Evolutionary conservation across 2,329 filamentous ascomycete genomes (phyloP).

Genomic region (Zymoseptoria brevis): DNA sequence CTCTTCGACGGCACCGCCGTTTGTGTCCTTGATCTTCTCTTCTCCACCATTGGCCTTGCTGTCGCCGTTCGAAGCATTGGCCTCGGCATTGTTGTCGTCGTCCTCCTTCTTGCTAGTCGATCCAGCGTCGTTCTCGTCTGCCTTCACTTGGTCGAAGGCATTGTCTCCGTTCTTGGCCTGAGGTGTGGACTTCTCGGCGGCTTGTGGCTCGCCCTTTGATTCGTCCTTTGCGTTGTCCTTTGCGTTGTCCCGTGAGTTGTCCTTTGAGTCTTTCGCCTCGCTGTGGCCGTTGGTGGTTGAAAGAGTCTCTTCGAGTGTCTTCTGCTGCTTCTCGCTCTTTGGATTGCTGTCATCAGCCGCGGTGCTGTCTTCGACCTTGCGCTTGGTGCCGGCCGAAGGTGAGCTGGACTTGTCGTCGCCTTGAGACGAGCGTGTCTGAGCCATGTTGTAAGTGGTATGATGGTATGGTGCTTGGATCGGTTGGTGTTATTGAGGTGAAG

Average conservation of each 20-base stretch:
- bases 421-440: slow-evolving; percentile 9
- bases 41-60: slow-evolving; percentile 9
- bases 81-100: slow-evolving; percentile 2
- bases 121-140: slow-evolving; percentile 23
- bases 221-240: slow-evolving; percentile 17
- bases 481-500: no score
- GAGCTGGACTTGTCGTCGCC: slow-evolving; percentile 2
- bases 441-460: slow-evolving; percentile 1
- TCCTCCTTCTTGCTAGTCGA: slow-evolving; percentile 20
- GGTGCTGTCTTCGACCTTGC: slow-evolving; percentile 10
- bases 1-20: slow-evolving; percentile 38
- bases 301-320: slow-evolving; percentile 47
- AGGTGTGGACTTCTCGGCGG: slow-evolving; percentile 2
- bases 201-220: slow-evolving; percentile 18
- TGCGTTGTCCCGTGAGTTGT: slow-evolving; percentile 7
- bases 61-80: slow-evolving; percentile 5
- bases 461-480: neutral
- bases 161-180: slow-evolving; percentile 11
- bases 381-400: slow-evolving; percentile 9
- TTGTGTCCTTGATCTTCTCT: slow-evolving; percentile 2
- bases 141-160: slow-evolving; percentile 25
- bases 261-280: slow-evolving; percentile 13
- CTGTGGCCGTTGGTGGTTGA: slow-evolving; percentile 24
- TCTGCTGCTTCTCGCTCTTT: slow-evolving; percentile 41
- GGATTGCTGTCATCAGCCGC: slow-evolving; percentile 27